Evolutionary conservation across 495 filamentous ascomycete species (phyloP), one percentile per base, ranked within the genome.

Genomic region (Neurospora tetraspora): DNA sequence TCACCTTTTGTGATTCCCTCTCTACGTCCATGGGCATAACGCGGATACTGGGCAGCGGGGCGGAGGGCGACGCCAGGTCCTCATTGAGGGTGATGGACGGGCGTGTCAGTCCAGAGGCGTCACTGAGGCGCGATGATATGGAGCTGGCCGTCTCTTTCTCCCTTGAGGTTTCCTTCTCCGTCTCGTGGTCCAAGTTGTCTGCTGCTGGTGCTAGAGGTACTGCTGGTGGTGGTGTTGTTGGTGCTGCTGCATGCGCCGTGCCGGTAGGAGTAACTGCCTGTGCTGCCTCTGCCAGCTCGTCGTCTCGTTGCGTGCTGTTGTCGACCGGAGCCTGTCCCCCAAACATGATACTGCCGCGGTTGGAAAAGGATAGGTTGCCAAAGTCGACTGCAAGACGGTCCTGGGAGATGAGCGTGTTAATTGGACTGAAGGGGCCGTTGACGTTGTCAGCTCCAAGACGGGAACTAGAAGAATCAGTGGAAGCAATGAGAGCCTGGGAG

Each of bases 1-100:
- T 90, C 73, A 97, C 94, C 80, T 94, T 93, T 79, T 91, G 89
- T 74, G 93, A 96, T 77, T 96, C 87, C 85, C 89, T 91, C 79
- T 94, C 92, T 75, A 94, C 89, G 77, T 97, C 94, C 36, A 91
- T 87, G 70, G 94, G 94, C 70, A 93, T 81, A 59, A 91, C 78
- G 71, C 83, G 83, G 69, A 86, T 83, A 78, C 83, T 84, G 69
- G 85, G 85, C 53, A 80, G 61, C 34, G 47, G 47, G 42, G 37
- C 43, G 31, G 36, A 71, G 31, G 45, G 37, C 16, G 76, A 76
- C 71, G 73, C 69, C 23, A 73, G 73, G 71, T 72, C 73, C 16
- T 74, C 73, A n/a, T 75, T 65, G 27, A 65, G 34, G 53, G 53
- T 18, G 53, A 65, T 65, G 31, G 53, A 65, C 8, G 27, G 23